Evolutionary conservation across 2,329 filamentous ascomycete species (phyloP).

Genomic region (Exserohilum turcica): DNA sequence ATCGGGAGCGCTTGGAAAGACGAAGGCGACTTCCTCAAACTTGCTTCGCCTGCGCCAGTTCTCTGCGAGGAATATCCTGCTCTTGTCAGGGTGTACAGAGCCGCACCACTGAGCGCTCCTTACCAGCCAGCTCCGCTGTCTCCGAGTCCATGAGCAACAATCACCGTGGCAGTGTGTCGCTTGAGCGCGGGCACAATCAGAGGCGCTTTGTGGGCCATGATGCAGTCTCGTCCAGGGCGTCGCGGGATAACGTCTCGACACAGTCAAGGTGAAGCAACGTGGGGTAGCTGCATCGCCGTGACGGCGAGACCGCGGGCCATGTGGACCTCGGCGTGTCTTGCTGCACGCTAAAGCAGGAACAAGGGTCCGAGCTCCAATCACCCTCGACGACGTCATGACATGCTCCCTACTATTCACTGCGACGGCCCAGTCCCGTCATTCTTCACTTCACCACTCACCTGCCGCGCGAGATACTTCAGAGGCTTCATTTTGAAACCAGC

Average conservation of each 20-base stretch:
- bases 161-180: conserved; percentile 90
- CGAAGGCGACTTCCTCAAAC: conserved; percentile 89
- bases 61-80: conserved; percentile 76
- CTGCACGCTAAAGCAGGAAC: conserved; percentile 32
- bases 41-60: conserved; percentile 81
- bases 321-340: conserved; percentile 25
- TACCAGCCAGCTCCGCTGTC: conserved; percentile 79
- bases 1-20: conserved; percentile 86
- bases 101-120: conserved; percentile 16
- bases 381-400: conserved; percentile 40
- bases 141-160: conserved; percentile 90
- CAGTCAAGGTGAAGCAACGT: conserved; percentile 10
- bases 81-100: conserved; percentile 18
- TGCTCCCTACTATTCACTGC: conserved; percentile 16
- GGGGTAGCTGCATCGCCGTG: conserved; percentile 17
- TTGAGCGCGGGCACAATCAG: conserved; percentile 78
- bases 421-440: conserved; percentile 9
- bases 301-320: conserved; percentile 7
- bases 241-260: conserved; percentile 5
- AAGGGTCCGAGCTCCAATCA: conserved; percentile 39
- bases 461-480: not conserved
- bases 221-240: conserved; percentile 8
- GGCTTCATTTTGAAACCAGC: not conserved
- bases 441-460: conserved; percentile 1
- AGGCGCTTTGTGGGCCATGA: conserved; percentile 50